phyloP scores from a whole-genome alignment of 352 stramenopile genomes.

The Lagenidium sp. region DNA sequence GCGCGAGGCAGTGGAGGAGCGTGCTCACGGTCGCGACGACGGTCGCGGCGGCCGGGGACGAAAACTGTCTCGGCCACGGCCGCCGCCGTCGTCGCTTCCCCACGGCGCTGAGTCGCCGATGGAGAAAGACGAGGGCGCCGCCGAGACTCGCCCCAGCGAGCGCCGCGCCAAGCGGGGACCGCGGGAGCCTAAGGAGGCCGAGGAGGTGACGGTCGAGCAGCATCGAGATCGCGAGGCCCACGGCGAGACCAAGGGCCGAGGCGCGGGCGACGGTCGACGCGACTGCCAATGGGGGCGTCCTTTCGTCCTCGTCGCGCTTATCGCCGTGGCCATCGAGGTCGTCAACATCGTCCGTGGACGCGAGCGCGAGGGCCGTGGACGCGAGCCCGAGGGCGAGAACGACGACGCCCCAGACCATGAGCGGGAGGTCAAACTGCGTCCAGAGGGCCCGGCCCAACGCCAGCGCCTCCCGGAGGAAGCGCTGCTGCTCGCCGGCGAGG shows the following conservation, averaged over 20 bases:
- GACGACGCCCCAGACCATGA: constrained; percentile 58
- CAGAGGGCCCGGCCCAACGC: constrained; percentile 66
- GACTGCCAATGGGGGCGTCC: no score
- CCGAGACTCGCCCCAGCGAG: not conserved
- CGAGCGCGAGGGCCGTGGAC: not conserved
- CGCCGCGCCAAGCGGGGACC: not conserved
- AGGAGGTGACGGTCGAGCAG: not conserved
- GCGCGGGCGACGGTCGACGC: not conserved
- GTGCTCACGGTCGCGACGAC: constrained; percentile 31
- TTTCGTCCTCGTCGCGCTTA: no score
- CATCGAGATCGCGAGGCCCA: not conserved
- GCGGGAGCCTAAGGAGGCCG: not conserved
- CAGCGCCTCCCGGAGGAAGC: constrained; percentile 56
- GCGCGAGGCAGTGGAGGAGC: constrained; percentile 45
- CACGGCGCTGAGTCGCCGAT: no score
- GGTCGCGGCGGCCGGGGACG: not conserved
- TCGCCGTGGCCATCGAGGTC: no score
- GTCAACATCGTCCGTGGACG: no score
- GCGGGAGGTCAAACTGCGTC: constrained; percentile 82
- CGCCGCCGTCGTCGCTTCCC: no score
- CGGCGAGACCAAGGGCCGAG: not conserved
- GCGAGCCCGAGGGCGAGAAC: constrained; percentile 14
- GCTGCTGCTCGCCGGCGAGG: constrained; percentile 28
- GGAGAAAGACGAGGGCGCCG: not conserved
- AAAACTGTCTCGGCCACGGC: no score